Evolutionary conservation across 2,329 filamentous ascomycete genomes (phyloP).

Genomic region (Hypoxylon sp.): DNA sequence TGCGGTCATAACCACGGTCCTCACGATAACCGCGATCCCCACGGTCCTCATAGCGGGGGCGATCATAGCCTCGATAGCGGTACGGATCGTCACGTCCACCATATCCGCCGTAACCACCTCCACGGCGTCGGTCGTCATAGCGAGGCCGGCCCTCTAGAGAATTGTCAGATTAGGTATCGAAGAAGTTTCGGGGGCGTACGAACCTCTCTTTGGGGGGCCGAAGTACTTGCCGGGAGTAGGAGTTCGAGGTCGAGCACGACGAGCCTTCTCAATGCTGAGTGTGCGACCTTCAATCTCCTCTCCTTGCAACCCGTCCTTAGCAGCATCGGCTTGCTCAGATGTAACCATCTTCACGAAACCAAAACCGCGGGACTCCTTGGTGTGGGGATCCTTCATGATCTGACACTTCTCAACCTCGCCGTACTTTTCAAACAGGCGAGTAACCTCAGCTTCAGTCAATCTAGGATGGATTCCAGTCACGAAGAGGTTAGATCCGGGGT

Average conservation of each 20-base stretch:
- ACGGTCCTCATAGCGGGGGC: conserved; percentile 57
- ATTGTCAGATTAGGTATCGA: conserved; percentile 45
- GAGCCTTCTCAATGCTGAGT: conserved; percentile 98
- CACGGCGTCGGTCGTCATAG: conserved; percentile 58
- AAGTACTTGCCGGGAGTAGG: conserved; percentile 99
- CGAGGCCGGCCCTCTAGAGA: conserved; percentile 60
- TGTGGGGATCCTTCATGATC: conserved; percentile 99
- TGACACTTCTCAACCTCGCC: conserved; percentile 99
- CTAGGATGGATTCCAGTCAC: conserved; percentile 98
- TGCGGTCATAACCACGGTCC: conserved; percentile 60
- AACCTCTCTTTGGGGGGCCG: conserved; percentile 96
- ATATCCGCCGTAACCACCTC: conserved; percentile 65
- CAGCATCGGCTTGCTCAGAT: conserved; percentile 93
- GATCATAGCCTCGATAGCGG: conserved; percentile 66
- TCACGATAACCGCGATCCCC: conserved; percentile 62
- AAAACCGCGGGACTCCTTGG: conserved; percentile 97
- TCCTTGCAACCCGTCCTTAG: conserved; percentile 95
- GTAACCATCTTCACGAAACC: conserved; percentile 99
- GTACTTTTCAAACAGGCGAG: conserved; percentile 97
- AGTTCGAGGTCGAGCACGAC: conserved; percentile 92
- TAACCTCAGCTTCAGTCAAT: conserved; percentile 89
- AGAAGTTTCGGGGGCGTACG: conserved; percentile 56
- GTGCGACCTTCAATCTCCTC: conserved; percentile 96
- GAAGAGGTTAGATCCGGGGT: conserved; percentile 98
- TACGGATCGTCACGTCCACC: conserved; percentile 70